Conservation (phyloP, 2,329 filamentous ascomycete genomes). For the Corniculantispora saksenae region DNA sequence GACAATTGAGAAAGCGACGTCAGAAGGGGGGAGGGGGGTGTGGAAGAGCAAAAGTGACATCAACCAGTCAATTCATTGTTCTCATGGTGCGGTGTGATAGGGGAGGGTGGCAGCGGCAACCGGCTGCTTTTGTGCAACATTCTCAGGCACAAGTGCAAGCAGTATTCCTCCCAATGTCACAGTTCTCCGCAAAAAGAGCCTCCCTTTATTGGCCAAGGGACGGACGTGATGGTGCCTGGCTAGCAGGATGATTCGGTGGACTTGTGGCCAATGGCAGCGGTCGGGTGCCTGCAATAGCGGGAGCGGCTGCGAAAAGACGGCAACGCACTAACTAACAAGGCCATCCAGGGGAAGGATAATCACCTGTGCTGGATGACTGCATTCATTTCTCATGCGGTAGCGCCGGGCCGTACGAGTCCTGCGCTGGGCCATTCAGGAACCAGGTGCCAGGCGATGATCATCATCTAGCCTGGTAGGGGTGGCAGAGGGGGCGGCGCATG, state of each 20-base stretch:
- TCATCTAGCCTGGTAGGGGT: background rate
- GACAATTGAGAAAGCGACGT: background rate
- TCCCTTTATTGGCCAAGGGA: background rate
- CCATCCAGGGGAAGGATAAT: background rate
- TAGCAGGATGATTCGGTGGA: background rate
- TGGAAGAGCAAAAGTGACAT: too few species aligned
- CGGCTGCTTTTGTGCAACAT: background rate
- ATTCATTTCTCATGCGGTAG: background rate
- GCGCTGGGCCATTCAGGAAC: slow-evolving; percentile 3
- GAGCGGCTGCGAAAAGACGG: background rate
- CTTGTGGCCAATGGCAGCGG: background rate
- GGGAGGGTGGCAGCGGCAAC: background rate
- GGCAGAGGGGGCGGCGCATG: too few species aligned
- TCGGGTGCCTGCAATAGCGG: slow-evolving; percentile 8
- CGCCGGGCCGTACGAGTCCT: background rate
- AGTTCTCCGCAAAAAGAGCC: background rate
- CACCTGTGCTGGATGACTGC: background rate
- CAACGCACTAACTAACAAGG: background rate
- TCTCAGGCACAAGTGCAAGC: background rate
- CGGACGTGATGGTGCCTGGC: slow-evolving; percentile 1
- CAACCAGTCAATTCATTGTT: background rate
- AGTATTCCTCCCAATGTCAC: background rate
- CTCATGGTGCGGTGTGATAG: background rate
- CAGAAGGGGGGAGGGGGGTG: background rate
- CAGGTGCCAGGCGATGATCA: slow-evolving; percentile 10